Conservation (phyloP, 805 yeast genomes). For the Cyberlindnera americana region DNA sequence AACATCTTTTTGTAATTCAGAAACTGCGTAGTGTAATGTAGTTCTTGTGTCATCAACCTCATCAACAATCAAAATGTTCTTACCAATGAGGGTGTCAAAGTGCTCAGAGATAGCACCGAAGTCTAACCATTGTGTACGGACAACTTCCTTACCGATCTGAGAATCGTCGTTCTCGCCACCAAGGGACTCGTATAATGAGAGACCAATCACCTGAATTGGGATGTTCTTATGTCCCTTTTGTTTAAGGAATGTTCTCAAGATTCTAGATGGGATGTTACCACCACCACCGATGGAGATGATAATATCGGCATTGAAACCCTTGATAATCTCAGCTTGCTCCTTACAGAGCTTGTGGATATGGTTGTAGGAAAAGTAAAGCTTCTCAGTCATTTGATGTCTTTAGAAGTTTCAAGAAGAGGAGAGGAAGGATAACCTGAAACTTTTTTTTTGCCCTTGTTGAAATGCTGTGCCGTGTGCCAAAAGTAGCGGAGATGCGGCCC, state of each 20-base stretch:
- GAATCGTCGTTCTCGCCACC: slow-evolving; percentile 40
- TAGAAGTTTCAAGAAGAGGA: too few species aligned
- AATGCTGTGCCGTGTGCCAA: too few species aligned
- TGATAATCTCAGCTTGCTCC: slow-evolving; percentile 52
- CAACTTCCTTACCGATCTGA: slow-evolving; percentile 71
- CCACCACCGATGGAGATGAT: slow-evolving; percentile 73
- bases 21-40: slow-evolving; percentile 76
- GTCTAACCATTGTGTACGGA: slow-evolving; percentile 89
- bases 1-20: slow-evolving; percentile 62
- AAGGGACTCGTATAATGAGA: slow-evolving; percentile 59
- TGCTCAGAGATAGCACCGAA: slow-evolving; percentile 67
- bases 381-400: too few species aligned
- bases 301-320: slow-evolving; percentile 44
- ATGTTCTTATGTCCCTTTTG: slow-evolving; percentile 58
- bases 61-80: slow-evolving; percentile 77
- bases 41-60: slow-evolving; percentile 94
- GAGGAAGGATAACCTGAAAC: background rate
- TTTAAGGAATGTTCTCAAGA: slow-evolving; percentile 60
- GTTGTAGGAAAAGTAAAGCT: slow-evolving; percentile 70
- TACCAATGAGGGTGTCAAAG: slow-evolving; percentile 75
- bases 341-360: slow-evolving; percentile 81
- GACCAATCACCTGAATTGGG: slow-evolving; percentile 68
- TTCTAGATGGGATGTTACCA: slow-evolving; percentile 62
- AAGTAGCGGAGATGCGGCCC: slow-evolving; percentile 2
- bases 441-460: background rate